Conservation (phyloP, 768 basidiomycete genomes). For the Boletus patriciae region DNA sequence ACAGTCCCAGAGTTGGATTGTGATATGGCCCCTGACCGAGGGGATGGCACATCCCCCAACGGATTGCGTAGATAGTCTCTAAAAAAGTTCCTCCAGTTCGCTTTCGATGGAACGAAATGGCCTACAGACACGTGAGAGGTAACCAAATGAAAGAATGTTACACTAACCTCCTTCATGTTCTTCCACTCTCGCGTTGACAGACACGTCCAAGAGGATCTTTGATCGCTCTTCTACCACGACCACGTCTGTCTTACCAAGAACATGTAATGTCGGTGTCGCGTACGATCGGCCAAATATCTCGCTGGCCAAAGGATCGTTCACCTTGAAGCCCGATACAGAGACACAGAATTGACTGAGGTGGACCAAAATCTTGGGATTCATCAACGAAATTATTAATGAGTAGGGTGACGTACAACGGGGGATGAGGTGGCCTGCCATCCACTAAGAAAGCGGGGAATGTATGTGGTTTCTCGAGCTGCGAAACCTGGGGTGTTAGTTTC, state of each 20-base stretch:
- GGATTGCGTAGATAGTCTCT: slow-evolving; percentile 63
- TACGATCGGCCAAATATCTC: slow-evolving; percentile 52
- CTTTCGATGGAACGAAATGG: slow-evolving; percentile 81
- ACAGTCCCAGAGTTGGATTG: slow-evolving; percentile 47
- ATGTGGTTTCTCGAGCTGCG: slow-evolving; percentile 54
- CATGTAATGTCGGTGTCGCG: slow-evolving; percentile 73
- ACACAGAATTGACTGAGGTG: slow-evolving; percentile 65
- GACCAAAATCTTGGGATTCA: not conserved
- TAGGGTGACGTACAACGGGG: slow-evolving; percentile 58
- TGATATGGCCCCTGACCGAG: slow-evolving; percentile 33
- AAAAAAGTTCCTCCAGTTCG: slow-evolving; percentile 74
- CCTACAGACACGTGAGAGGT: slow-evolving; percentile 42
- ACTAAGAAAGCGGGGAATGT: slow-evolving; percentile 58
- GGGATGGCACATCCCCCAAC: slow-evolving; percentile 46
- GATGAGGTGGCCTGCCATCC: slow-evolving; percentile 65
- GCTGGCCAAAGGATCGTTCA: slow-evolving; percentile 45
- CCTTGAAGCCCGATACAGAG: slow-evolving; percentile 70
- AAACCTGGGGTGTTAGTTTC: slow-evolving; percentile 2
- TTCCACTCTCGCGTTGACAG: slow-evolving; percentile 57
- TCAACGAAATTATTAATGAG: not conserved
- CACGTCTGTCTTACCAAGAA: slow-evolving; percentile 75
- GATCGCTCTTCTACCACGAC: slow-evolving; percentile 73
- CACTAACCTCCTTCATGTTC: slow-evolving; percentile 74
- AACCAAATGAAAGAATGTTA: not conserved
- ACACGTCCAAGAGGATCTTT: slow-evolving; percentile 51